Percentiles rank a stretch among this genome's conserved stretches.
Evolutionary conservation across 768 basidiomycete genomes (phyloP).

Genomic region (Pholiota molesta): DNA sequence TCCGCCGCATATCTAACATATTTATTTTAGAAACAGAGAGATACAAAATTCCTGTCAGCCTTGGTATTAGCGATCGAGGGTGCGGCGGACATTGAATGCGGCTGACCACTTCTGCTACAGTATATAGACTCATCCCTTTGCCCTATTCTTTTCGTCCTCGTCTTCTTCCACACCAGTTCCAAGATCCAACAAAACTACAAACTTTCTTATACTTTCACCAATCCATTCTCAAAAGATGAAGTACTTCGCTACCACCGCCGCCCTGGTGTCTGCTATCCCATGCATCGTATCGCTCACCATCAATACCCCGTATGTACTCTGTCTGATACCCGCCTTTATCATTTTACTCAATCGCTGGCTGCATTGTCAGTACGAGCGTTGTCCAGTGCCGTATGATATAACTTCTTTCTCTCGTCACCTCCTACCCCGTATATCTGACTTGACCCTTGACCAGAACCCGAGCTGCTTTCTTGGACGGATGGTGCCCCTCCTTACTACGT

Average conservation of each 20-base stretch:
- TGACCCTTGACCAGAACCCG: slow-evolving; percentile 50
- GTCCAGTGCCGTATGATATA: slow-evolving; percentile 53
- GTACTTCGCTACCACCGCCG: slow-evolving; percentile 35
- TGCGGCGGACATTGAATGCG: slow-evolving; percentile 34
- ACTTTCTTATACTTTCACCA: slow-evolving; percentile 12
- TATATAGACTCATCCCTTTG: slow-evolving; percentile 24
- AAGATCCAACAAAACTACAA: slow-evolving; percentile 10
- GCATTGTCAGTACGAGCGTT: slow-evolving; percentile 24
- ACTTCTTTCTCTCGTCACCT: background rate
- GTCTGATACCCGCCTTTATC: slow-evolving; percentile 7
- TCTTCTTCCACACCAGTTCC: slow-evolving; percentile 5
- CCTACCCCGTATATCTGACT: background rate
- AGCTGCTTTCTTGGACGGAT: slow-evolving; percentile 53
- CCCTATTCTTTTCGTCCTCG: slow-evolving; percentile 7
- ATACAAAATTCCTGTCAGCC: background rate
- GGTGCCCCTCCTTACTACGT: slow-evolving; percentile 62
- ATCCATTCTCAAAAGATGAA: slow-evolving; percentile 35
- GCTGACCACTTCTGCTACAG: slow-evolving; percentile 24
- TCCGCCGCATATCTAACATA: background rate
- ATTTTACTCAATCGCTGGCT: background rate
- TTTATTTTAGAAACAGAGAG: no score
- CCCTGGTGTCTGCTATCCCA: slow-evolving; percentile 41
- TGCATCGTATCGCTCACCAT: slow-evolving; percentile 49
- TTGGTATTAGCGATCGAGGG: slow-evolving; percentile 20
- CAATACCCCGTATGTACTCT: slow-evolving; percentile 64